These are phyloP conservation scores for Diaporthe australafricana DNA, from an alignment of 2,329 filamentous ascomycete genomes.

Conservation along the genomic window DNA sequence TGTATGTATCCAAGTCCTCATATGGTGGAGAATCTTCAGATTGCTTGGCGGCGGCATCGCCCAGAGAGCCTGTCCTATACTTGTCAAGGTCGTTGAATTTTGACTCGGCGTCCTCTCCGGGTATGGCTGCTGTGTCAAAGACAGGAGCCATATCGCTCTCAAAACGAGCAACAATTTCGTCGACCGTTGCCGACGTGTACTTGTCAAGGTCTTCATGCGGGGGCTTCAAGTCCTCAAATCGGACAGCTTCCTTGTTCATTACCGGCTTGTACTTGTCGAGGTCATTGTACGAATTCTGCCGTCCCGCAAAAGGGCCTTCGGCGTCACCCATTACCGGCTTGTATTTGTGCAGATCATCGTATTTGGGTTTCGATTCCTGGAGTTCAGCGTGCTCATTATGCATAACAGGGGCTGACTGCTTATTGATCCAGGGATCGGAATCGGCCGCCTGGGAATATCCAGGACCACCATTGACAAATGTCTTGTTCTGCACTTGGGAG, in stretches of 20 bases:
- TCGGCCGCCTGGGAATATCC: background rate
- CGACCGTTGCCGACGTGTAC: constrained; percentile 47
- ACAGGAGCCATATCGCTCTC: background rate
- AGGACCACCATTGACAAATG: background rate
- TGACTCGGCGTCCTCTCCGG: constrained; percentile 42
- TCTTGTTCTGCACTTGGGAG: constrained; percentile 48
- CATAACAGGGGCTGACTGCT: constrained; percentile 26
- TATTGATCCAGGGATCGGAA: constrained; percentile 34
- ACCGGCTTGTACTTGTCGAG: constrained; percentile 48
- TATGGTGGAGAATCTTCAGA: constrained; percentile 44
- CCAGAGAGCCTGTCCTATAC: constrained; percentile 47
- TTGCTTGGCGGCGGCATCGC: background rate
- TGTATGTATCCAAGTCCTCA: constrained; percentile 55
- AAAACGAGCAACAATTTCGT: constrained; percentile 15
- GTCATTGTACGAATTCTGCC: constrained; percentile 41
- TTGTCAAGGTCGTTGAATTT: constrained; percentile 56
- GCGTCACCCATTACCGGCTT: constrained; percentile 49
- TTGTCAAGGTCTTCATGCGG: constrained; percentile 56
- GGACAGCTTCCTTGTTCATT: constrained; percentile 47
- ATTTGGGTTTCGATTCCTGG: constrained; percentile 46
- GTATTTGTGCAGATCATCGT: constrained; percentile 53
- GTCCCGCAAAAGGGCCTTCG: constrained; percentile 42
- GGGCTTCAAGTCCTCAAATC: constrained; percentile 42
- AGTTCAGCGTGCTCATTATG: constrained; percentile 42
- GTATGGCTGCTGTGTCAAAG: background rate